Conservation (phyloP, 139 green algal genomes). For the Haematococcus lacustris region DNA sequence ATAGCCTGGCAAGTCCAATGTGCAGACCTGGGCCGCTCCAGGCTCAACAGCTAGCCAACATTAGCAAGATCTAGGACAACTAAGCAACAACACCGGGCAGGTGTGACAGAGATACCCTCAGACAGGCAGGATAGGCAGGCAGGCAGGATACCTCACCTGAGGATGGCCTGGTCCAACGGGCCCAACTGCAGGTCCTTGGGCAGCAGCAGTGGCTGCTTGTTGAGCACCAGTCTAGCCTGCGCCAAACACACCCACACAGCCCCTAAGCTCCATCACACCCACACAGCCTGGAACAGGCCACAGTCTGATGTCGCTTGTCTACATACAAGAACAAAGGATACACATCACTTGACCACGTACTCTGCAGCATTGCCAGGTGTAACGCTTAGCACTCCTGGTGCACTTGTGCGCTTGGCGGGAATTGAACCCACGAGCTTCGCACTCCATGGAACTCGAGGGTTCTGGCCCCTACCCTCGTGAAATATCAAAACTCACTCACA, state of each 20-base stretch:
- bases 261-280: not conserved
- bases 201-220: conserved; percentile 75
- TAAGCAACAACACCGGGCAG: no score
- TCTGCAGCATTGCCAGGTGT: not conserved
- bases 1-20: not conserved
- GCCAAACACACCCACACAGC: not conserved
- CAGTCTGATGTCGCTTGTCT: not conserved
- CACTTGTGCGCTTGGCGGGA: not conserved
- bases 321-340: no score
- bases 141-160: conserved; percentile 18
- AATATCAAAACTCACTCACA: not conserved
- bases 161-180: conserved; percentile 32
- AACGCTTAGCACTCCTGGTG: not conserved
- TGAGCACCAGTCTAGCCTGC: conserved; percentile 38
- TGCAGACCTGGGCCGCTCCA: not conserved
- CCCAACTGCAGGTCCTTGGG: conserved; percentile 43
- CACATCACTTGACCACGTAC: not conserved
- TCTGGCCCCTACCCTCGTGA: not conserved
- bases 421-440: not conserved
- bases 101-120: no score
- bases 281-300: not conserved
- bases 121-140: not conserved
- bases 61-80: not conserved
- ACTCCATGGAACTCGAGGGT: not conserved
- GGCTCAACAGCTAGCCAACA: not conserved